Percentiles rank a stretch among this genome's conserved stretches.
These are phyloP conservation scores for Incumbomyces delicatus DNA, from an alignment of 2,329 filamentous ascomycete genomes.

Conservation along the genomic window DNA sequence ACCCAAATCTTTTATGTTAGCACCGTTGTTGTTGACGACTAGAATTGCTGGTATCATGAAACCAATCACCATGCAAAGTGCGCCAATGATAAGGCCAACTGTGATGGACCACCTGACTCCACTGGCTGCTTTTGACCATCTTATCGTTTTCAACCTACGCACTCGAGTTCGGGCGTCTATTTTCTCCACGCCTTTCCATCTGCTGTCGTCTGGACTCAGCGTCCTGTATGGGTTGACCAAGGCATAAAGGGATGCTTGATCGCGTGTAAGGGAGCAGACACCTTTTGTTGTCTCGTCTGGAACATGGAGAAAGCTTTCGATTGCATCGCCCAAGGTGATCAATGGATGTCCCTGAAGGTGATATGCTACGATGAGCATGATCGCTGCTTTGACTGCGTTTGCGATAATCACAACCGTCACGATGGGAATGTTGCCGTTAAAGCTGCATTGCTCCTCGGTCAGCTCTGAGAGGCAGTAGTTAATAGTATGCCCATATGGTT, in stretches of 20 bases:
- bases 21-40: background rate
- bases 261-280: slow-evolving; percentile 19
- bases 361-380: slow-evolving; percentile 16
- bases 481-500: slow-evolving; percentile 11
- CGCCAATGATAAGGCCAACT: slow-evolving; percentile 6
- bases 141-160: background rate
- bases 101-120: slow-evolving; percentile 11
- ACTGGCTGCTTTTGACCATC: slow-evolving; percentile 14
- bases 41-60: slow-evolving; percentile 5
- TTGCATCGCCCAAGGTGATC: slow-evolving; percentile 23
- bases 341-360: slow-evolving; percentile 17
- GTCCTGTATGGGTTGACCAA: background rate
- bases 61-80: slow-evolving; percentile 4
- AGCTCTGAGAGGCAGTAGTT: slow-evolving; percentile 16
- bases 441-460: slow-evolving; percentile 13
- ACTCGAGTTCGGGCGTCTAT: background rate
- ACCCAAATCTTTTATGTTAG: slow-evolving; percentile 9
- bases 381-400: slow-evolving; percentile 14
- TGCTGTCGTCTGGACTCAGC: background rate
- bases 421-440: slow-evolving; percentile 17
- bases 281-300: slow-evolving; percentile 24
- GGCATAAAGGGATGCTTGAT: background rate
- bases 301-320: slow-evolving; percentile 22
- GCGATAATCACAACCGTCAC: slow-evolving; percentile 14
- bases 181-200: background rate